These are phyloP conservation scores for Phanerochaete carnosa DNA, from an alignment of 768 basidiomycete genomes.

Conservation along the genomic window DNA sequence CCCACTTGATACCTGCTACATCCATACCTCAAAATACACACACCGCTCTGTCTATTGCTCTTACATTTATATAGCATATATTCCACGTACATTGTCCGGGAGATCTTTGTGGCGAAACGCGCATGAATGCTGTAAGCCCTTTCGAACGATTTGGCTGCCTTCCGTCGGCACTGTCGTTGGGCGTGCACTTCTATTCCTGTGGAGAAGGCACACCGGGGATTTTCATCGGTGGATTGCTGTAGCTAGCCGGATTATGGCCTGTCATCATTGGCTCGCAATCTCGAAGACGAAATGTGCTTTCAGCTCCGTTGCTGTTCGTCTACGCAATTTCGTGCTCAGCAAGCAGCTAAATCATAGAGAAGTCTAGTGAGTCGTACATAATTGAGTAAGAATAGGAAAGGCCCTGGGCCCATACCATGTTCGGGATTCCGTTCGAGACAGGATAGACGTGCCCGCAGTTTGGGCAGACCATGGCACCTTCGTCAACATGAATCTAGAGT, in stretches of 20 bases:
- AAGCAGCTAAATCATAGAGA: constrained; percentile 53
- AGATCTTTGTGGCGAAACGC: no score
- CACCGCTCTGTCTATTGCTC: not conserved
- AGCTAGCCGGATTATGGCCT: no score
- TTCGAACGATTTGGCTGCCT: not conserved
- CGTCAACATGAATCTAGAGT: constrained; percentile 88
- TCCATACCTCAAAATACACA: not conserved
- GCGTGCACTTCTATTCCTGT: no score
- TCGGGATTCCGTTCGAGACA: constrained; percentile 93
- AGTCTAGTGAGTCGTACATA: not conserved
- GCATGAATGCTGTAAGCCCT: no score
- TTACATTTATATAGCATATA: not conserved
- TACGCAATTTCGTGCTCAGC: constrained; percentile 88
- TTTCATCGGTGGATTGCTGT: no score
- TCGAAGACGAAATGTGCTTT: no score
- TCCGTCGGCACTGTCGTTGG: no score
- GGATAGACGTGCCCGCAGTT: constrained; percentile 89
- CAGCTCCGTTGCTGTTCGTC: not conserved
- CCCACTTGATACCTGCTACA: not conserved
- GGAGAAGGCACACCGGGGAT: no score
- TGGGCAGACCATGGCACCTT: constrained; percentile 90
- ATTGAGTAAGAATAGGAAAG: not conserved
- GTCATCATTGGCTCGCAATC: no score
- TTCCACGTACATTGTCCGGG: not conserved
- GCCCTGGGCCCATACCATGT: constrained; percentile 97